These are phyloP conservation scores for Chrysopogon serrulatus DNA, from an alignment of 176 grass and related monocot genomes.

Conservation along the genomic window DNA sequence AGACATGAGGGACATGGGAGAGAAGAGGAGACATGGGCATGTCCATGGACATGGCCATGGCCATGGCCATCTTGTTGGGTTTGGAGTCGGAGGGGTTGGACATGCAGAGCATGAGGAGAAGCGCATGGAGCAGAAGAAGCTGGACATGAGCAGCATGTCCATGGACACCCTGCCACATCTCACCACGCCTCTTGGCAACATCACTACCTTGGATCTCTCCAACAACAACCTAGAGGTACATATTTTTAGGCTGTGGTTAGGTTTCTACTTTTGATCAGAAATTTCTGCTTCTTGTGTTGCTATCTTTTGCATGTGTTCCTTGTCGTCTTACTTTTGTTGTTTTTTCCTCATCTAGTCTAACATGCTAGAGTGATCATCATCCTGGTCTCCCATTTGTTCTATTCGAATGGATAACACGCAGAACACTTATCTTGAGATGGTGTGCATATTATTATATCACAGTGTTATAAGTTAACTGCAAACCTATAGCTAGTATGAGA, in stretches of 20 bases:
- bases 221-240: constrained; percentile 90
- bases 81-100: constrained; percentile 38
- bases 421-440: constrained; percentile 18
- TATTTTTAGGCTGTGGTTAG: not conserved
- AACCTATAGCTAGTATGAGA: not conserved
- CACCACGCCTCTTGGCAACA: constrained; percentile 53
- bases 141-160: constrained; percentile 78
- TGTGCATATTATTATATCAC: not conserved
- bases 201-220: constrained; percentile 87
- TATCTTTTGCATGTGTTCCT: not conserved
- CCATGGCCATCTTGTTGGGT: constrained; percentile 27
- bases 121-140: constrained; percentile 33
- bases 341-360: not conserved
- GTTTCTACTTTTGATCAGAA: not conserved
- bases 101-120: constrained; percentile 42
- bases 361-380: not conserved
- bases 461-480: constrained; percentile 35
- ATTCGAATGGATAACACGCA: constrained; percentile 8
- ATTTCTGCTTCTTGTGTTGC: not conserved
- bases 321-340: not conserved
- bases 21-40: constrained; percentile 35
- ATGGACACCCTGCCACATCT: constrained; percentile 74
- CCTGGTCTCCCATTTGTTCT: not conserved
- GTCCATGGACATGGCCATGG: not conserved
- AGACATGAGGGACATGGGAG: constrained; percentile 43